These are phyloP conservation scores for Fusarium abutilonis DNA, from an alignment of 2,329 filamentous ascomycete genomes.

Conservation along the genomic window DNA sequence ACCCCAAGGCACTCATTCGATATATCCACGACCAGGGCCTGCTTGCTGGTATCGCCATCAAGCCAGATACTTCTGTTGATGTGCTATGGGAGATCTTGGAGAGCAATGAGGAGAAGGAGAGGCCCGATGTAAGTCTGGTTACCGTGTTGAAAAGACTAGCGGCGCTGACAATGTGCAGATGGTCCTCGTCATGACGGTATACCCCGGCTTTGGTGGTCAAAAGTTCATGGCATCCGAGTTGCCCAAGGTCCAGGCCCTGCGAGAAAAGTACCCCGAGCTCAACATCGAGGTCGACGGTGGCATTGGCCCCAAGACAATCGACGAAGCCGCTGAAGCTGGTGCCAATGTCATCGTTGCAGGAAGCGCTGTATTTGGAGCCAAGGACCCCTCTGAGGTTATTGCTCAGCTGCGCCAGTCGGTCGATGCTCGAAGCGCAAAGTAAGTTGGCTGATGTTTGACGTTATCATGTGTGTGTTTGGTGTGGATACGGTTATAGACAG, in stretches of 20 bases:
- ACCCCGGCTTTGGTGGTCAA: conserved; percentile 96
- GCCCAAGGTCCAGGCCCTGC: conserved; percentile 88
- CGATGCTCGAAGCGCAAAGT: conserved; percentile 61
- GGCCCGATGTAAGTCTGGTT: conserved; percentile 80
- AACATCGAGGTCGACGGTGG: conserved; percentile 99
- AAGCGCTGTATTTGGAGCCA: conserved; percentile 92
- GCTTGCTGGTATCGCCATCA: conserved; percentile 93
- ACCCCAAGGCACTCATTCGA: conserved; percentile 82
- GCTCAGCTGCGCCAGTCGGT: conserved; percentile 81
- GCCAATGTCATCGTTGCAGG: conserved; percentile 98
- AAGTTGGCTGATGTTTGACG: conserved; percentile 48
- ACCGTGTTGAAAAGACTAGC: not conserved
- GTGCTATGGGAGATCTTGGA: conserved; percentile 93
- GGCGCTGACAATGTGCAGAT: conserved; percentile 68
- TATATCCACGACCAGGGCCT: conserved; percentile 92
- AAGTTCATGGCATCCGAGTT: conserved; percentile 98
- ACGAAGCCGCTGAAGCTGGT: conserved; percentile 91
- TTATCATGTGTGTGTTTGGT: not conserved
- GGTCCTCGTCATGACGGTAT: conserved; percentile 98
- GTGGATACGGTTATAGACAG: conserved; percentile 28
- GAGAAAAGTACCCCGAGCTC: conserved; percentile 85
- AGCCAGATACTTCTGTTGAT: conserved; percentile 89
- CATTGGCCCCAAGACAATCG: conserved; percentile 86
- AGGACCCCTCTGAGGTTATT: conserved; percentile 89
- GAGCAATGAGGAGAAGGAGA: conserved; percentile 74